These are phyloP conservation scores for Parasitella parasitica DNA, from an alignment of 371 early-diverging fungal species.

Conservation along the genomic window DNA sequence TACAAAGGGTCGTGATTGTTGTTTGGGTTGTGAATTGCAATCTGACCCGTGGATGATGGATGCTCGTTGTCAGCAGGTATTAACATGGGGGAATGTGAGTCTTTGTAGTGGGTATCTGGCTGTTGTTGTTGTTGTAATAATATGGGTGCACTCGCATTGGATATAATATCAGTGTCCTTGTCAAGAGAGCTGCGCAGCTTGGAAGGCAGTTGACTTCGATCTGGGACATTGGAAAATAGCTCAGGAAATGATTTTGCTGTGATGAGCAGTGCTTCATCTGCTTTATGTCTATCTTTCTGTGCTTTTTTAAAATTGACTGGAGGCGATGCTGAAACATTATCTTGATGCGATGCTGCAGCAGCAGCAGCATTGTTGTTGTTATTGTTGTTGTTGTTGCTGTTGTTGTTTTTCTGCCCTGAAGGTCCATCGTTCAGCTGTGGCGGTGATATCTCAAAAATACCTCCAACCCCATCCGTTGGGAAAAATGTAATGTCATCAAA, in stretches of 20 bases:
- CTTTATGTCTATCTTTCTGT: slow-evolving; percentile 5
- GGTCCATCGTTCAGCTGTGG: background rate
- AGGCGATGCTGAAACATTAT: background rate
- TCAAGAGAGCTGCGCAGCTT: background rate
- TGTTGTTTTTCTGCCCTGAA: background rate
- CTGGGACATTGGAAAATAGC: slow-evolving; percentile 23
- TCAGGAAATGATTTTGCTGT: slow-evolving; percentile 32
- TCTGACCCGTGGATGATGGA: background rate
- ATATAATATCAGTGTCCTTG: background rate
- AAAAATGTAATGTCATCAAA: slow-evolving; percentile 91
- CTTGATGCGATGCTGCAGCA: too few species aligned
- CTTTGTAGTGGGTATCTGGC: background rate
- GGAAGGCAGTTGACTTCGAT: background rate
- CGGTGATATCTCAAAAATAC: slow-evolving; percentile 46
- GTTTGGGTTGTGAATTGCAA: background rate
- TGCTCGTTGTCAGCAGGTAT: background rate
- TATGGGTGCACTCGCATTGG: background rate
- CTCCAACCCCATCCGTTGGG: slow-evolving; percentile 63
- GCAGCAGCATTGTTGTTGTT: background rate
- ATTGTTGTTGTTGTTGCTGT: background rate
- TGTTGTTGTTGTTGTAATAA: background rate
- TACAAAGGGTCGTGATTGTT: background rate
- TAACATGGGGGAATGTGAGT: background rate
- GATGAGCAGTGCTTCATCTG: slow-evolving; percentile 17
- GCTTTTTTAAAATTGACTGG: background rate